A percentile compares a stretch with the other conserved stretches of the same genome.
Conservation (phyloP, 352 stramenopile species). For the Pythium volutum region DNA sequence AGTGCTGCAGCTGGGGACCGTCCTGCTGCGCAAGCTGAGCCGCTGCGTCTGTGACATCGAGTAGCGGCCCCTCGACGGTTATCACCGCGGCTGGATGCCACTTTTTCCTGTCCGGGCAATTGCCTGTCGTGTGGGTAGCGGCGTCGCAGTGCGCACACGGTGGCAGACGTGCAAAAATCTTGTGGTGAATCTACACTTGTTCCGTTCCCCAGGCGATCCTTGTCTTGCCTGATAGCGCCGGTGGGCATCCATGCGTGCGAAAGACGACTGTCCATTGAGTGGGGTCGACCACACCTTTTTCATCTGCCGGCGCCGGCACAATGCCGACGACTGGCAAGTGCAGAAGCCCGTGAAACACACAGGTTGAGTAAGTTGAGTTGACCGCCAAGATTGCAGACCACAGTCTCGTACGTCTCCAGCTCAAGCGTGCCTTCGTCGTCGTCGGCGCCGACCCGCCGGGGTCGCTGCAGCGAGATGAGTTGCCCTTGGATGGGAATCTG, state of each 20-base stretch:
- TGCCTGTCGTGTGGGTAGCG: background rate
- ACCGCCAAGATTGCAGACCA: background rate
- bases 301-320: background rate
- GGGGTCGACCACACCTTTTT: background rate
- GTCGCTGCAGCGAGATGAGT: background rate
- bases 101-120: background rate
- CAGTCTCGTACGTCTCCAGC: background rate
- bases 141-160: background rate
- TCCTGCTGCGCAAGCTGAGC: background rate
- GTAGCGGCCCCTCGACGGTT: background rate
- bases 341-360: background rate
- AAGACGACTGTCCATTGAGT: background rate
- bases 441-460: too few species aligned
- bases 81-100: background rate
- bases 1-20: background rate
- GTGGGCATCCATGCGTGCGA: background rate
- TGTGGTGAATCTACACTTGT: background rate
- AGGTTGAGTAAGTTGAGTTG: background rate
- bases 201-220: background rate
- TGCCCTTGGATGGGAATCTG: background rate
- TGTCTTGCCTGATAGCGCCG: background rate
- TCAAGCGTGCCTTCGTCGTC: background rate
- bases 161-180: background rate
- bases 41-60: background rate
- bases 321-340: background rate